Percentiles rank a stretch among this genome's conserved stretches.
Evolutionary conservation across 345 rosid species (phyloP).

Genomic region (Camelina hispida): DNA sequence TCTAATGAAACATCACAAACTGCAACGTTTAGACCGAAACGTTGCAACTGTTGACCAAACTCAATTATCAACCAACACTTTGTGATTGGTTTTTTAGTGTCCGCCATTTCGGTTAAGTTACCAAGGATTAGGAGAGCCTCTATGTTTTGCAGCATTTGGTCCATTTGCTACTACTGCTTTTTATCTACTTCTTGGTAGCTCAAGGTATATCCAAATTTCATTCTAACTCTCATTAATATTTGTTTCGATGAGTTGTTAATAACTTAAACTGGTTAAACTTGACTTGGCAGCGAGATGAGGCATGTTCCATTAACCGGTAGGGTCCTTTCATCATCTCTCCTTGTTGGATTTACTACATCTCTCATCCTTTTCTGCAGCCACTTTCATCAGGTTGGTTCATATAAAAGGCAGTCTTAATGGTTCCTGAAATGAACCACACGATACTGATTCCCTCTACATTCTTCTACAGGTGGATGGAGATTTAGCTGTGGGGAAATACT

Average conservation of each 20-base stretch:
- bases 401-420: not conserved
- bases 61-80: too few relatives aligned
- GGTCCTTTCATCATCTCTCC: constrained; percentile 64
- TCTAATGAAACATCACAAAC: too few relatives aligned
- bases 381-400: constrained; percentile 73
- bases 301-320: constrained; percentile 58
- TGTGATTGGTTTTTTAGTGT: constrained; percentile 54
- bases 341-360: constrained; percentile 84
- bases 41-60: too few relatives aligned
- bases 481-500: constrained; percentile 67
- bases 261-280: not conserved
- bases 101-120: constrained; percentile 94
- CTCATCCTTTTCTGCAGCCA: constrained; percentile 94
- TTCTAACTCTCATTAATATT: not conserved
- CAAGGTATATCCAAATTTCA: constrained; percentile 51
- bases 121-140: constrained; percentile 92
- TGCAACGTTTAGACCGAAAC: too few relatives aligned
- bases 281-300: constrained; percentile 53
- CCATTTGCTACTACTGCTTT: constrained; percentile 95
- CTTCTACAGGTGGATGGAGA: constrained; percentile 74
- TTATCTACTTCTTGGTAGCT: constrained; percentile 64
- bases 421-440: not conserved
- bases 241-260: constrained; percentile 8
- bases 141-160: constrained; percentile 92
- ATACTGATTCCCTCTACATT: constrained; percentile 8